phyloP scores from a whole-genome alignment of 78 protist genomes.

The Neovahlkampfia damariscottae region DNA sequence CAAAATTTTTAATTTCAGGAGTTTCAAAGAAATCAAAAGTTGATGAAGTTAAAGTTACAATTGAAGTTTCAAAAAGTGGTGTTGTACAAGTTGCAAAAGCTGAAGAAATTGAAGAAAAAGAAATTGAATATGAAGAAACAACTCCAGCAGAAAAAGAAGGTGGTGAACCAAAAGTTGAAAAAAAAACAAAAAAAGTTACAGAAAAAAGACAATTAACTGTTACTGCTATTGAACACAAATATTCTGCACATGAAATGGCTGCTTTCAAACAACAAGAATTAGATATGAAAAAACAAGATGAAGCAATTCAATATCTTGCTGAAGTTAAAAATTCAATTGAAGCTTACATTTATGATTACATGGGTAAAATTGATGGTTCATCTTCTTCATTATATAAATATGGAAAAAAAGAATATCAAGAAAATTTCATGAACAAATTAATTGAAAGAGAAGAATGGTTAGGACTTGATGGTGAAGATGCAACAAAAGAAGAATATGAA shows the following conservation, averaged over 20 bases:
- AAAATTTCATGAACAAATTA: constrained; percentile 17
- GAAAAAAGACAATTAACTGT: no score
- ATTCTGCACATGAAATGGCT: constrained; percentile 13
- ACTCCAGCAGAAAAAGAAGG: constrained; percentile 27
- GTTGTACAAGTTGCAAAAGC: constrained; percentile 42
- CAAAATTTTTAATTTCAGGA: constrained; percentile 4
- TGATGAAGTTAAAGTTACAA: constrained; percentile 57
- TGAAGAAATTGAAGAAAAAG: constrained; percentile 19
- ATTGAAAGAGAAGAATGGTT: constrained; percentile 67
- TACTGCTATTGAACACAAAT: not conserved
- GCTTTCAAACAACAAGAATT: constrained; percentile 21
- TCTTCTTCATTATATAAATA: constrained; percentile 15
- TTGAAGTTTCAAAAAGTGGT: constrained; percentile 54
- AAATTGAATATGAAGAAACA: not conserved
- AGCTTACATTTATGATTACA: constrained; percentile 66
- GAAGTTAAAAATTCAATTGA: constrained; percentile 68
- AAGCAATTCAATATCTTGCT: constrained; percentile 32
- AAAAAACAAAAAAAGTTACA: not conserved
- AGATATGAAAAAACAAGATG: constrained; percentile 49
- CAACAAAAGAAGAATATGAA: constrained; percentile 49
- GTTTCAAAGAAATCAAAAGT: constrained; percentile 25
- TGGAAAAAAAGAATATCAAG: constrained; percentile 22
- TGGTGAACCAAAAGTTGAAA: constrained; percentile 33
- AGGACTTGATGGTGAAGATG: constrained; percentile 83
- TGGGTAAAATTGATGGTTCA: constrained; percentile 35